Evolutionary conservation across 1,139 yeast genomes (phyloP).

Genomic region (Blastobotrys proliferans): DNA sequence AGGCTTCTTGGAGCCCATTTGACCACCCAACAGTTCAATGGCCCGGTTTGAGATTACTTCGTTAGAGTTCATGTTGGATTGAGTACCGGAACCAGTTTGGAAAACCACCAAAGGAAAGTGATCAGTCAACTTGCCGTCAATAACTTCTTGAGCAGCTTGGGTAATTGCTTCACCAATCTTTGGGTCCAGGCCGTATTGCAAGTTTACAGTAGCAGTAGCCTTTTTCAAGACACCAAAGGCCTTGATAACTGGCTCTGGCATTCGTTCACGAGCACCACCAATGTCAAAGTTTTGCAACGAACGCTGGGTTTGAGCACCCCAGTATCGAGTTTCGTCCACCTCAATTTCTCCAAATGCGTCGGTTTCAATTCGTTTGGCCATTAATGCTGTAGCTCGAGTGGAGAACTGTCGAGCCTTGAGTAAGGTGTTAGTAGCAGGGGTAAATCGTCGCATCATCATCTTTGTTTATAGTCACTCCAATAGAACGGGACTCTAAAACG

Average conservation of each 20-base stretch:
- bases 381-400: constrained; percentile 15
- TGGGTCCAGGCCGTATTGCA: constrained; percentile 80
- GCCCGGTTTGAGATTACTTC: constrained; percentile 98
- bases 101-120: constrained; percentile 97
- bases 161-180: constrained; percentile 79
- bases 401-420: constrained; percentile 16
- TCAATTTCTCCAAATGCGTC: constrained; percentile 97
- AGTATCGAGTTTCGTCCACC: constrained; percentile 79
- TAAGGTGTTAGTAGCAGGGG: constrained; percentile 4
- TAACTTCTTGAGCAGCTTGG: constrained; percentile 92
- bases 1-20: constrained; percentile 83
- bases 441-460: constrained; percentile 7
- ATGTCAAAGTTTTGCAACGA: constrained; percentile 88
- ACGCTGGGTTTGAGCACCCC: constrained; percentile 97
- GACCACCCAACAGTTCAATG: constrained; percentile 90
- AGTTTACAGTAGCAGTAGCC: constrained; percentile 91
- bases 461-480: too few species aligned
- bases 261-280: constrained; percentile 84
- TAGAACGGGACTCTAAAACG: too few species aligned
- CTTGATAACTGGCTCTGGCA: constrained; percentile 86
- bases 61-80: constrained; percentile 97
- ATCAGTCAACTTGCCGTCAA: constrained; percentile 83
- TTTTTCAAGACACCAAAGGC: constrained; percentile 94
- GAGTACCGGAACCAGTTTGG: constrained; percentile 99
- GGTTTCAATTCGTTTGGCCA: constrained; percentile 64